phyloP scores from a whole-genome alignment of 768 basidiomycete genomes.

The Leccinellum luteum region DNA sequence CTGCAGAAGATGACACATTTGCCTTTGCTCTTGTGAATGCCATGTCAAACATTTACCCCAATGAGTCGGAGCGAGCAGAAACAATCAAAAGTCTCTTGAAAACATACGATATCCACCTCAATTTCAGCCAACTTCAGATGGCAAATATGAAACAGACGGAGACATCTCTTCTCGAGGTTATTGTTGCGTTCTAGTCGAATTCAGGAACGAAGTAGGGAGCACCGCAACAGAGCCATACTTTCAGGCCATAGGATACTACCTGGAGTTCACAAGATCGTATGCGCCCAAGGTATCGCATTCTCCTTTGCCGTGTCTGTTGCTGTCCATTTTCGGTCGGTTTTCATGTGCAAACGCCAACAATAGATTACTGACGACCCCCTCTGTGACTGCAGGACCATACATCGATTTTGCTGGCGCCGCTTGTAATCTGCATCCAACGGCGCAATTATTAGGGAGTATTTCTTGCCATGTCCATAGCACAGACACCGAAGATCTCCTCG shows the following conservation, averaged over 20 bases:
- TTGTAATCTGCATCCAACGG: conserved; percentile 20
- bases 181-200: conserved; percentile 12
- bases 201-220: conserved; percentile 23
- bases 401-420: conserved; percentile 28
- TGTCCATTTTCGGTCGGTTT: conserved; percentile 23
- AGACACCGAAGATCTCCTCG: conserved; percentile 7
- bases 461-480: conserved; percentile 23
- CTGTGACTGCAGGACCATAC: conserved; percentile 19
- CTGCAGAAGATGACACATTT: background rate
- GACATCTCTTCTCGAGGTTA: background rate
- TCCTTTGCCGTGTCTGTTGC: conserved; percentile 14
- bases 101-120: background rate
- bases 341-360: background rate
- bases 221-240: conserved; percentile 24
- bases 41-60: background rate
- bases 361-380: background rate
- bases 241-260: conserved; percentile 22
- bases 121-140: background rate
- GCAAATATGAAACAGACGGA: background rate
- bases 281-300: conserved; percentile 10
- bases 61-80: background rate
- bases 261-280: conserved; percentile 12
- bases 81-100: background rate
- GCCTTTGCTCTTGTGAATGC: background rate
- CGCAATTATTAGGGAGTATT: background rate